Conservation (phyloP, 2,329 filamentous ascomycete genomes). For the Colletotrichum chrysophilum region DNA sequence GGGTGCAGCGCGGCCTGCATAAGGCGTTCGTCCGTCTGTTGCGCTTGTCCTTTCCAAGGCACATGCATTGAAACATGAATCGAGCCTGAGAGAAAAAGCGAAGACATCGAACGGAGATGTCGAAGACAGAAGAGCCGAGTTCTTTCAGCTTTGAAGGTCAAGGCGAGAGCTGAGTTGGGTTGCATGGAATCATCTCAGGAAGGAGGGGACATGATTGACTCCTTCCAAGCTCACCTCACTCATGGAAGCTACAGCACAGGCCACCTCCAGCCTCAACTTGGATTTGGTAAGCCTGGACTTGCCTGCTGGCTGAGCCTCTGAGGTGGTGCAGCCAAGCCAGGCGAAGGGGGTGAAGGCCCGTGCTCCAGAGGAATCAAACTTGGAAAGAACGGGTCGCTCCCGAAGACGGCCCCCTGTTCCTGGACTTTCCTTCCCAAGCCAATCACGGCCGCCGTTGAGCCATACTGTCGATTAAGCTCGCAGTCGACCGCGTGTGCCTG, state of each 20-base stretch:
- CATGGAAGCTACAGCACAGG: not conserved
- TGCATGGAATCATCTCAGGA: not conserved
- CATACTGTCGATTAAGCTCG: constrained; percentile 16
- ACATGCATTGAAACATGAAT: not conserved
- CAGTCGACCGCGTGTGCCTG: constrained; percentile 15
- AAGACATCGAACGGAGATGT: not conserved
- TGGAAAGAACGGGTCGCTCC: constrained; percentile 20
- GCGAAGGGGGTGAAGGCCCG: not conserved
- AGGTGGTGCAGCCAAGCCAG: not conserved
- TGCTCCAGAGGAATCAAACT: constrained; percentile 1
- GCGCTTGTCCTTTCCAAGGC: not conserved
- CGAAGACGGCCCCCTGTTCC: constrained; percentile 5
- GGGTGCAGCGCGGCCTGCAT: not conserved
- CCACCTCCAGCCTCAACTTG: not conserved
- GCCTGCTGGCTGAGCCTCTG: not conserved
- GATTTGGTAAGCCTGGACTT: not conserved
- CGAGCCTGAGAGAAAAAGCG: not conserved
- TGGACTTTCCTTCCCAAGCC: not conserved
- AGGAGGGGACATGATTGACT: not conserved
- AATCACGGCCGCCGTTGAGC: constrained; percentile 6
- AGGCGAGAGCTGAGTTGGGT: not conserved
- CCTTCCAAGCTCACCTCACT: not conserved
- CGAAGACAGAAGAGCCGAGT: not conserved
- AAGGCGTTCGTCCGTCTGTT: not conserved
- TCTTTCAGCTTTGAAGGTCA: not conserved